Evolutionary conservation across 306 rosid genomes (phyloP).

Genomic region (Acacia confusa): DNA sequence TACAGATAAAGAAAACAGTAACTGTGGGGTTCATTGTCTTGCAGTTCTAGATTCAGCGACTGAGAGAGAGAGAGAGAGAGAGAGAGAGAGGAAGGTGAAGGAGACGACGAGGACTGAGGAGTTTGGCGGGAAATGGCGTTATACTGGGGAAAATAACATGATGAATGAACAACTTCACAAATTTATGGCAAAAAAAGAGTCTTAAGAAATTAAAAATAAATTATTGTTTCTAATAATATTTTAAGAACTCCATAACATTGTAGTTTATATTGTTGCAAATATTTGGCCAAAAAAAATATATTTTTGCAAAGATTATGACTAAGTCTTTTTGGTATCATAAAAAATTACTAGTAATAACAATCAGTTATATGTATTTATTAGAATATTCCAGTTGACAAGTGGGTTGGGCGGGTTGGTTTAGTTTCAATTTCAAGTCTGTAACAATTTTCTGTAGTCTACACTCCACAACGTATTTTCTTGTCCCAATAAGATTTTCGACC

Average conservation of each 20-base stretch:
- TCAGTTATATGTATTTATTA: too few species aligned
- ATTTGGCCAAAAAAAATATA: too few species aligned
- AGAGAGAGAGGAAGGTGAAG: not conserved
- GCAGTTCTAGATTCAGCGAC: not conserved
- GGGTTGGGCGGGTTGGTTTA: not conserved
- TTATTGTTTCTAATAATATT: too few species aligned
- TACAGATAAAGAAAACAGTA: slow-evolving; percentile 20
- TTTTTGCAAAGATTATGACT: too few species aligned
- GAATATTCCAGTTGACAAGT: not conserved
- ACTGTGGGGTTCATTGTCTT: slow-evolving; percentile 35
- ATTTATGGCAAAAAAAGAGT: not conserved
- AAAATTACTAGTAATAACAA: too few species aligned
- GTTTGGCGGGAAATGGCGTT: slow-evolving; percentile 49
- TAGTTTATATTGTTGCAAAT: too few species aligned
- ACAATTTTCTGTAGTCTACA: not conserved
- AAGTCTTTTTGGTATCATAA: too few species aligned
- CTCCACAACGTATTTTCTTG: too few species aligned
- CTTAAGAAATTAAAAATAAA: not conserved
- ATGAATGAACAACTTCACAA: not conserved
- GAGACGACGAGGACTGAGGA: not conserved
- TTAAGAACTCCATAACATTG: not conserved
- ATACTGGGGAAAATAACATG: too few species aligned
- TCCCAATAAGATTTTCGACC: too few species aligned
- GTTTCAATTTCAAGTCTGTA: not conserved
- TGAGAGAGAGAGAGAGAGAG: not conserved